These are phyloP conservation scores for Trichocomaceae sp. DNA, from an alignment of 2,329 filamentous ascomycete genomes.

Conservation along the genomic window DNA sequence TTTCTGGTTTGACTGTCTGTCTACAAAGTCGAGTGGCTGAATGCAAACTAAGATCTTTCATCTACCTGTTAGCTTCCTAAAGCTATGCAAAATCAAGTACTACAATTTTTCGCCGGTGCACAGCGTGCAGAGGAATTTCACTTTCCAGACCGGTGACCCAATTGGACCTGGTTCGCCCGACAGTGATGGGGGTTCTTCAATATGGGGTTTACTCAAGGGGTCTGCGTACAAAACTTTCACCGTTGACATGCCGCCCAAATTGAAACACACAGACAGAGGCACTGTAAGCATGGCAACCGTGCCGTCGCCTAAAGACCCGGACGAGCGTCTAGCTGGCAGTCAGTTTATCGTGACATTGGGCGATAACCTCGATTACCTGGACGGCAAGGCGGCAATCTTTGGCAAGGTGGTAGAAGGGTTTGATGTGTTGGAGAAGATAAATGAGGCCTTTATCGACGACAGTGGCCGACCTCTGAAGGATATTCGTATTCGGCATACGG, in stretches of 20 bases:
- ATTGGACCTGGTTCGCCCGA: conserved; percentile 76
- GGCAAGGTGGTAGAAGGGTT: conserved; percentile 95
- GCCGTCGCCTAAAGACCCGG: conserved; percentile 66
- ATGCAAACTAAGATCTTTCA: conserved; percentile 46
- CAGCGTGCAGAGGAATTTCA: conserved; percentile 89
- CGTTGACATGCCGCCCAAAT: conserved; percentile 75
- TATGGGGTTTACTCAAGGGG: conserved; percentile 77
- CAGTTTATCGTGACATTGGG: conserved; percentile 92
- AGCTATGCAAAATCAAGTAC: conserved; percentile 98
- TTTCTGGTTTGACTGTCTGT: conserved; percentile 10
- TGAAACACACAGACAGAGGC: conserved; percentile 82
- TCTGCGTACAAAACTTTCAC: conserved; percentile 68
- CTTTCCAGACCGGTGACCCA: conserved; percentile 92
- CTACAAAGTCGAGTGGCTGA: conserved; percentile 46
- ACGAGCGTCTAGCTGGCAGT: conserved; percentile 74
- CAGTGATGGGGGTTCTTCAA: conserved; percentile 86
- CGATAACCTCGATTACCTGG: conserved; percentile 80
- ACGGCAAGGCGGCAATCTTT: conserved; percentile 92
- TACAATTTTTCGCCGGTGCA: conserved; percentile 96
- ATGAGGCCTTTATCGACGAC: conserved; percentile 78
- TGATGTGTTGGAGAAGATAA: conserved; percentile 88
- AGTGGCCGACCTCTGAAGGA: conserved; percentile 84
- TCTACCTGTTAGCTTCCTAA: conserved; percentile 67
- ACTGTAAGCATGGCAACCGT: conserved; percentile 98
- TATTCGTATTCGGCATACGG: conserved; percentile 88